A percentile compares a stretch with the other conserved stretches of the same genome.
Conservation (phyloP, 352 stramenopile species). For the Phytophthora boehmeriae region DNA sequence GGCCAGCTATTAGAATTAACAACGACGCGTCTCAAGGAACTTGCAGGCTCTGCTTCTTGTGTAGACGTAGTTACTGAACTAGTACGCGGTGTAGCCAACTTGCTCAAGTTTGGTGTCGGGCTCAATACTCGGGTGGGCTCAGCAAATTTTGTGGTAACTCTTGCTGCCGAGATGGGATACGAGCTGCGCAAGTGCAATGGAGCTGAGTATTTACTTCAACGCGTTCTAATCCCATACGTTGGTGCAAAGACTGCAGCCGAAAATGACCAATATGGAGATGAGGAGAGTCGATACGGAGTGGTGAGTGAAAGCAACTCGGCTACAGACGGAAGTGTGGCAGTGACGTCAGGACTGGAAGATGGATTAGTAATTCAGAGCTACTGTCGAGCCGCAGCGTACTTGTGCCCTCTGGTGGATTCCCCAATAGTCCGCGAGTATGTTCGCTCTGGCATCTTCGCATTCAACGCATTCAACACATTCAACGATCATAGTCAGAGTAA, state of each 20-base stretch:
- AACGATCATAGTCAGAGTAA: conserved; percentile 19
- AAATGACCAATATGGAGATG: conserved; percentile 76
- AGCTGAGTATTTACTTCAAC: conserved; percentile 56
- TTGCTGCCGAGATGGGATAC: conserved; percentile 69
- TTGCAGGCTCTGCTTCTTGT: conserved; percentile 44
- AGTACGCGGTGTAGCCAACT: conserved; percentile 46
- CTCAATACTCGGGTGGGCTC: conserved; percentile 83
- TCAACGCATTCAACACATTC: conserved; percentile 20
- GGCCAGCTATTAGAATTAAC: conserved; percentile 72
- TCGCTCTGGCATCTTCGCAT: conserved; percentile 72
- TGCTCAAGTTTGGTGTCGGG: conserved; percentile 79
- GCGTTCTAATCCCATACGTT: conserved; percentile 68
- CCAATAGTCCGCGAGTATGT: conserved; percentile 59
- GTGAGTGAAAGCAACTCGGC: conserved; percentile 11
- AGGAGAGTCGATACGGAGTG: conserved; percentile 58
- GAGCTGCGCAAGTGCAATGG: conserved; percentile 74
- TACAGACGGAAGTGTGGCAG: conserved; percentile 9
- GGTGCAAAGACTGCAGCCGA: conserved; percentile 58
- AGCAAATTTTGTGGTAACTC: conserved; percentile 77
- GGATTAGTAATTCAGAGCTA: conserved; percentile 77
- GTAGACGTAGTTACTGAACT: conserved; percentile 61
- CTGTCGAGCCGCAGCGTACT: conserved; percentile 71
- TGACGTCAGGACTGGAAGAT: conserved; percentile 48
- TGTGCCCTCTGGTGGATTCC: conserved; percentile 64
- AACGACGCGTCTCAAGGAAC: conserved; percentile 60